Evolutionary conservation across 805 yeast species (phyloP).

Genomic region (Ogataea polymorpha): DNA sequence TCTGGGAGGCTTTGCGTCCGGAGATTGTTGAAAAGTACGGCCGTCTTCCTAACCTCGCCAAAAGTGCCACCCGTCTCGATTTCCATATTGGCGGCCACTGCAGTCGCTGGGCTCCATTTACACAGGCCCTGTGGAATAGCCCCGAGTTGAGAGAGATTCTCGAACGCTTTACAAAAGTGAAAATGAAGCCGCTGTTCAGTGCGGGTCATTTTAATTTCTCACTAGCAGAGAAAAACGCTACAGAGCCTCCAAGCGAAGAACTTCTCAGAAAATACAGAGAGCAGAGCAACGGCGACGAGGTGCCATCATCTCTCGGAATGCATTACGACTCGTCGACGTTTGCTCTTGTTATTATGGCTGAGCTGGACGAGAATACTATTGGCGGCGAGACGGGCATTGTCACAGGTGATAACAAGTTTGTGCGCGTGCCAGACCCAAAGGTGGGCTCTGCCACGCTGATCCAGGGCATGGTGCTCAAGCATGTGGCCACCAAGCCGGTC

Average conservation of each 20-base stretch:
- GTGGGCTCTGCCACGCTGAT: constrained; percentile 44
- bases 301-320: constrained; percentile 47
- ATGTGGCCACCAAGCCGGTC: constrained; percentile 46
- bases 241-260: constrained; percentile 19
- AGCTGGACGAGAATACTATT: constrained; percentile 44
- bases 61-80: constrained; percentile 36
- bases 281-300: constrained; percentile 32
- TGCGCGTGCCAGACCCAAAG: constrained; percentile 39
- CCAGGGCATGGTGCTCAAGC: constrained; percentile 45
- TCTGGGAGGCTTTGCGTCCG: constrained; percentile 46
- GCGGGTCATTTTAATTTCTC: constrained; percentile 49
- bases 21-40: constrained; percentile 41
- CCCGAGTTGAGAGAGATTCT: constrained; percentile 49
- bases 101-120: constrained; percentile 40
- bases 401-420: constrained; percentile 36
- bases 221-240: constrained; percentile 29
- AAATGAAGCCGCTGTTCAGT: constrained; percentile 43
- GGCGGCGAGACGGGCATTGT: constrained; percentile 51
- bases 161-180: constrained; percentile 48
- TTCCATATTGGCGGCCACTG: constrained; percentile 48
- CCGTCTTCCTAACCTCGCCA: constrained; percentile 34
- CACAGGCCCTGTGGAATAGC: constrained; percentile 47
- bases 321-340: constrained; percentile 46
- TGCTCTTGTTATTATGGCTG: constrained; percentile 48
- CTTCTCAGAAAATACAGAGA: constrained; percentile 12